Evolutionary conservation across 495 filamentous ascomycete genomes (phyloP), one percentile per base, ranked within the genome.

Genomic region (Astrocystis sublimbata): DNA sequence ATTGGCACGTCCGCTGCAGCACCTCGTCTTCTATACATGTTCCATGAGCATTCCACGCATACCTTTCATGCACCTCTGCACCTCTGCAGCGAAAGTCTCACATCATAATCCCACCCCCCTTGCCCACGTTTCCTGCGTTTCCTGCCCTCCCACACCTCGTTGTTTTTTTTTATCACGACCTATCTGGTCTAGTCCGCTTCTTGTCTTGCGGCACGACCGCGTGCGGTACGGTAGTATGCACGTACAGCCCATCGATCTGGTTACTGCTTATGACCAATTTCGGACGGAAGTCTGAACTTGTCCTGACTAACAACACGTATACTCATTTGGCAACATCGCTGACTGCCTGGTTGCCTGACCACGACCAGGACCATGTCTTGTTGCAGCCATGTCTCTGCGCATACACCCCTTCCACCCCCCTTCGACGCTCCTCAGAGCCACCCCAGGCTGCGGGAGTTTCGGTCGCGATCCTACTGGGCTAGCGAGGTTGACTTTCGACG

Each of bases 221-320:
- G 41, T n/a, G n/a, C n/a, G n/a, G n/a, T n/a, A n/a, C n/a, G n/a
- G n/a, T 61, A 10, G 58, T 35, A 35, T 60, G 46, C 55, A 24
- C 21, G 41, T 57, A 26, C 31, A 38, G 43, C 43, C 31, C 13
- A 24, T 52, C 26, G 13, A 38, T 26, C 23, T 13, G 6, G 6
- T 36, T 19, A 26, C n/a, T 61, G 49, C 58, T 61, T 61, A 61
- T 61, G 42, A 61, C 58, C 58, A 61, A 52, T 33, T 53, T 61
- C 53, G 58, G 58, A 61, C 10, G 43, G 46, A 50, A 53, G 15
- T 15, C 46, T 19, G 33, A 58, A 24, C 17, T 42, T n/a, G n/a
- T 41, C 42, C 36, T 58, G 56, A 58, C 54, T 17, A 28, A 45
- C 54, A 57, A 15, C 23, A 45, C 40, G 23, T 58, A 58, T 58